Base-by-base conservation (phyloP, 139 green algal species). In the Deuterostichococcus epilithicus region DNA sequence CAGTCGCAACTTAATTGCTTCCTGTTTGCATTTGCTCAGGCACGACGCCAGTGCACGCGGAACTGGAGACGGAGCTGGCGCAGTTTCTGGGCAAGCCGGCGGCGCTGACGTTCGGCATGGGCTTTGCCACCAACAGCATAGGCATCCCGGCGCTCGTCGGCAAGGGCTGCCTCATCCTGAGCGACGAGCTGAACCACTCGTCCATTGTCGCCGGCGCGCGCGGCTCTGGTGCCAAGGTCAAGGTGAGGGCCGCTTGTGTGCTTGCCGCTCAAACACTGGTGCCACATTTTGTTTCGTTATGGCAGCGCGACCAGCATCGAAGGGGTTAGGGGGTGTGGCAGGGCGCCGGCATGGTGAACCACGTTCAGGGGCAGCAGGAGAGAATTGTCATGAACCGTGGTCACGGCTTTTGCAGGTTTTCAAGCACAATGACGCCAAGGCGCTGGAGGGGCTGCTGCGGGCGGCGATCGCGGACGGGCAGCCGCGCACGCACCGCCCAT, bases 121-220 rank as follows among this genome's bases (percentile, higher is more conserved):
- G 96, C 72, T 99, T 98, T 85, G 95, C 94, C 35, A 99, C 96
- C 70, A 99, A 99, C 86, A 92, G 87, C 22, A 86, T 90, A 26
- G 90, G 91, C 78, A 92, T 99, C 52, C 96, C 96, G 3, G 85
- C 88, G 36, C 82, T 99, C 37, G 86, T 89, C 13, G 83, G 90
- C 70, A 90, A 90, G 71, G 96, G 96, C 73, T 85, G 84, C 80
- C 85, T 99, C 35, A 83, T 99, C 35, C 78, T 99, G 20, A 95
- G 85, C n/a, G 96, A 99, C 78, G 80, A 90, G 6, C 88, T 99
- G 18, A 99, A 99, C 84, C 96, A 99, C 80, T 87, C 91, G 0
- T 97, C 91, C 73, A 99, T 99, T 68, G 94, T 99, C n/a, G 80
- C 85, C 4, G 96, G 95, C 8, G 90, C 85, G 15, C 85, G 92